Percentiles rank a stretch among this genome's conserved stretches.
These are phyloP conservation scores for Priceomyces carsonii DNA, from an alignment of 805 yeast genomes.

Conservation along the genomic window DNA sequence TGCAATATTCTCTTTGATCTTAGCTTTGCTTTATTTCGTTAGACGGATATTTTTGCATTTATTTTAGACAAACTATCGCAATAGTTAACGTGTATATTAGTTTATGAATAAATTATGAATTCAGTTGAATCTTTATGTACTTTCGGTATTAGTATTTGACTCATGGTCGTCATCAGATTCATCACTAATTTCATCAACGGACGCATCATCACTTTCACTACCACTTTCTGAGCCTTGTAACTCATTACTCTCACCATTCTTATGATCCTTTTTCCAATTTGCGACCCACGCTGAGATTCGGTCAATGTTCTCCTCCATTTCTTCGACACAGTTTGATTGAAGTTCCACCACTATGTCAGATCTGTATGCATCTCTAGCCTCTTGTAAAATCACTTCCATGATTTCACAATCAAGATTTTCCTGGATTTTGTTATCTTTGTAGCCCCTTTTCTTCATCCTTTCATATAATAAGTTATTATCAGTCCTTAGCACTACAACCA, in stretches of 20 bases:
- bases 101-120: not conserved
- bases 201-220: constrained; percentile 16
- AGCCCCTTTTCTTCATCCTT: constrained; percentile 73
- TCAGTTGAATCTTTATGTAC: not conserved
- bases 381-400: constrained; percentile 87
- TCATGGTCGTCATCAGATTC: constrained; percentile 12
- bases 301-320: constrained; percentile 79
- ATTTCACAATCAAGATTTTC: constrained; percentile 97
- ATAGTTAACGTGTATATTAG: constrained; percentile 5
- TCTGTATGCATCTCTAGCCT: constrained; percentile 81
- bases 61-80: constrained; percentile 5
- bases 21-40: constrained; percentile 33
- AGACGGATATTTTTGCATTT: constrained; percentile 29
- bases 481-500: constrained; percentile 85
- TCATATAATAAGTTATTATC: constrained; percentile 73
- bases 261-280: constrained; percentile 65
- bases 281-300: constrained; percentile 74
- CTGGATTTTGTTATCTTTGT: constrained; percentile 76
- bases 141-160: constrained; percentile 1
- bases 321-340: constrained; percentile 67
- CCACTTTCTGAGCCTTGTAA: constrained; percentile 15
- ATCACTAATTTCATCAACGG: constrained; percentile 10
- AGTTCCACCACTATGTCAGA: constrained; percentile 82
- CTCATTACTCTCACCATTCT: constrained; percentile 34
- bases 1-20: constrained; percentile 27